A percentile compares a stretch with the other conserved stretches of the same genome.
Conservation (phyloP, 371 early-diverging fungal genomes). For the Mucor plumbeus region DNA sequence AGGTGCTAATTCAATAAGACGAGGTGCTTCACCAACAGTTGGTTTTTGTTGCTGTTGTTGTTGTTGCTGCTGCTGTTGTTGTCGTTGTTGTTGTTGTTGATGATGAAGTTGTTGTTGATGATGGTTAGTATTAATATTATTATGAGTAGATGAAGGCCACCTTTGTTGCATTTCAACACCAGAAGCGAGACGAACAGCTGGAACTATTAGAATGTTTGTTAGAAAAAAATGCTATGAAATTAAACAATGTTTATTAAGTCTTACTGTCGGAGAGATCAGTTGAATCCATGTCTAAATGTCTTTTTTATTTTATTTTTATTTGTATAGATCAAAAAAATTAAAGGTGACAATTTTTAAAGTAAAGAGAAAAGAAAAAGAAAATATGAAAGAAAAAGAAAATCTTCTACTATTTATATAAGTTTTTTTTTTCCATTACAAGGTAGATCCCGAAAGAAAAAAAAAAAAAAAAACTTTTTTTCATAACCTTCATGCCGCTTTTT, state of each 20-base stretch:
- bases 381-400: background rate
- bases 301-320: background rate
- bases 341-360: background rate
- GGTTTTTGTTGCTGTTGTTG: background rate
- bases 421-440: background rate
- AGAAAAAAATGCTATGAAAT: background rate
- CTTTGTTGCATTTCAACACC: slow-evolving; percentile 32
- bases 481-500: slow-evolving; percentile 2
- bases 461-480: background rate
- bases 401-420: background rate
- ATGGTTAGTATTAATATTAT: no score
- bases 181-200: slow-evolving; percentile 30
- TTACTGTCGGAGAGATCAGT: slow-evolving; percentile 60
- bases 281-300: slow-evolving; percentile 9
- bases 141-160: slow-evolving; percentile 14
- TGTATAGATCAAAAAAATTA: background rate
- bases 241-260: background rate
- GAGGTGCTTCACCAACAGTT: slow-evolving; percentile 12
- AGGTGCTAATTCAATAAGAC: slow-evolving; percentile 21
- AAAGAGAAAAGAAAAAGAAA: slow-evolving; percentile 1
- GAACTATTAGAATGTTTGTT: slow-evolving; percentile 12
- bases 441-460: no score
- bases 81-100: no score
- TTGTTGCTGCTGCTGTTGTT: no score
- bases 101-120: no score